Evolutionary conservation across 768 basidiomycete species (phyloP).

Genomic region (Naganishia friedmannii): DNA sequence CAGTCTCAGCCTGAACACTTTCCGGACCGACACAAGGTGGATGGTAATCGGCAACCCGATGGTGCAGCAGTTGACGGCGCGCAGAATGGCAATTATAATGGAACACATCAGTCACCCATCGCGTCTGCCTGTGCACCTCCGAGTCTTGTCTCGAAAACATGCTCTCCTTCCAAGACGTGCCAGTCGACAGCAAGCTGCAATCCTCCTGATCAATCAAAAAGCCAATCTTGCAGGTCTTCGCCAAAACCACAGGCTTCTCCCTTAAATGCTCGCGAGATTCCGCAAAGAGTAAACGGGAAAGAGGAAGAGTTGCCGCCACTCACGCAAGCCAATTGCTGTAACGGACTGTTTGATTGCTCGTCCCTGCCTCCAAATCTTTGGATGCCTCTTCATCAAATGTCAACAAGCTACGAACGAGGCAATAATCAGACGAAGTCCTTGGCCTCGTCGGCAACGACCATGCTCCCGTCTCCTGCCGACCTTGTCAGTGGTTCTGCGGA

Average conservation of each 20-base stretch:
- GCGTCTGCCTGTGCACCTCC: not conserved
- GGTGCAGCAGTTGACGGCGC: not conserved
- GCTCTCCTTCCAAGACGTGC: not conserved
- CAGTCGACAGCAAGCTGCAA: not conserved
- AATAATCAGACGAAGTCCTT: not conserved
- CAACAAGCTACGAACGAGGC: conserved; percentile 17
- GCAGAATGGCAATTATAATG: not conserved
- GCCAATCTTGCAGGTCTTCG: not conserved
- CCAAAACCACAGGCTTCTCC: not conserved
- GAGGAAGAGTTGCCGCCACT: not conserved
- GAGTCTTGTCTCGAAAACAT: not conserved
- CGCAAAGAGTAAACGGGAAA: not conserved
- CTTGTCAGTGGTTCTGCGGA: not conserved
- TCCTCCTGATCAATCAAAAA: not conserved
- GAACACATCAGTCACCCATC: not conserved
- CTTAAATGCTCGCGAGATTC: not conserved
- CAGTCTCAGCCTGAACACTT: not conserved
- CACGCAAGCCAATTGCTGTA: conserved; percentile 10
- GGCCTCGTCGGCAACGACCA: too few relatives aligned
- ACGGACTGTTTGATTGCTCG: conserved; percentile 16
- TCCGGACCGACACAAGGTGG: not conserved
- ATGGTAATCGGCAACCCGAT: not conserved
- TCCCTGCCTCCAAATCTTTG: conserved; percentile 3
- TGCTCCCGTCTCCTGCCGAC: not conserved
- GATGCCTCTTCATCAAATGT: conserved; percentile 19